Percentiles rank a stretch among this genome's conserved stretches.
These are phyloP conservation scores for Ustilago xerochloae DNA, from an alignment of 1,284 basidiomycete species.

Conservation along the genomic window DNA sequence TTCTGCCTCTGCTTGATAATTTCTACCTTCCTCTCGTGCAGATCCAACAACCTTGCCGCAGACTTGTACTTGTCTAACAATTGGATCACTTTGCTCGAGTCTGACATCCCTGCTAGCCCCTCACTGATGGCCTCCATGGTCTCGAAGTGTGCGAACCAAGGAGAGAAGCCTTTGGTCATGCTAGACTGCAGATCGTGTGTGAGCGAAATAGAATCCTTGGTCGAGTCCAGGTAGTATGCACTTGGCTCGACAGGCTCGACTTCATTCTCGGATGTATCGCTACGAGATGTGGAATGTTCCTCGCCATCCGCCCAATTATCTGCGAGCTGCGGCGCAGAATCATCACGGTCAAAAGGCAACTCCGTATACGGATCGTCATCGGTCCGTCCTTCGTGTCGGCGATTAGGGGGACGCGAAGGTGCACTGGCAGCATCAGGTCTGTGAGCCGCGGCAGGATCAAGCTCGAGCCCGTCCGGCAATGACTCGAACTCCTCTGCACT, in stretches of 20 bases:
- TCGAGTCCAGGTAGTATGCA: conserved; percentile 20
- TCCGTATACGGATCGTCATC: conserved; percentile 35
- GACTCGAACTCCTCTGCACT: conserved; percentile 20
- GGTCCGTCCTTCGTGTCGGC: conserved; percentile 19
- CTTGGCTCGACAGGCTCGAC: conserved; percentile 10
- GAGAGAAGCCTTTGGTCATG: conserved; percentile 12
- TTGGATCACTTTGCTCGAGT: conserved; percentile 11
- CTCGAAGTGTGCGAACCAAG: conserved; percentile 48
- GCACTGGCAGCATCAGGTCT: conserved; percentile 21
- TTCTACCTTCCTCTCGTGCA: conserved; percentile 40
- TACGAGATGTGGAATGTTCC: not conserved
- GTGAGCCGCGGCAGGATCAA: conserved; percentile 18
- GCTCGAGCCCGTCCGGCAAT: not conserved
- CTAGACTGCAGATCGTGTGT: conserved; percentile 8
- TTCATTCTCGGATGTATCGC: not conserved
- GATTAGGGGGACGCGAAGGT: conserved; percentile 22
- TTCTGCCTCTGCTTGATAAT: conserved; percentile 23
- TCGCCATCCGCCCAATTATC: not conserved
- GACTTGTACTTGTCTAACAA: conserved; percentile 21
- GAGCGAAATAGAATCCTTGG: not conserved
- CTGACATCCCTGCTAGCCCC: conserved; percentile 11
- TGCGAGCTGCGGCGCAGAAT: not conserved
- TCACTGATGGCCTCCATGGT: conserved; percentile 45
- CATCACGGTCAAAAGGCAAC: conserved; percentile 25
- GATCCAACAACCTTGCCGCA: conserved; percentile 21